Percentiles rank a stretch among this genome's conserved stretches.
Conservation (phyloP, 2,329 filamentous ascomycete species). For the Thermothelomyces thermophilus region DNA sequence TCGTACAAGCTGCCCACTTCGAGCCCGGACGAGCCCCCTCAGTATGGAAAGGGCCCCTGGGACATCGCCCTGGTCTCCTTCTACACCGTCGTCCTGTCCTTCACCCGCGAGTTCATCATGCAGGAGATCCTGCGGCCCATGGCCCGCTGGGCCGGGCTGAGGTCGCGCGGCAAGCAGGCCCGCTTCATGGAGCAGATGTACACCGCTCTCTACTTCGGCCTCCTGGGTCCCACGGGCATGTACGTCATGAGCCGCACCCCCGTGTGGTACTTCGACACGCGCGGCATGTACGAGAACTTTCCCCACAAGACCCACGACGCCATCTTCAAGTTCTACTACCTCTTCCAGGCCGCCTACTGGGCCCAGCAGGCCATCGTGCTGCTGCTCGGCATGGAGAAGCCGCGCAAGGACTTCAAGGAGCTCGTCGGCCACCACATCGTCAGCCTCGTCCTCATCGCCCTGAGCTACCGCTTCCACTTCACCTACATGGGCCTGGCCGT, state of each 20-base stretch:
- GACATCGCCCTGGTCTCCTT: slow-evolving; percentile 84
- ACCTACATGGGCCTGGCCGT: slow-evolving; percentile 90
- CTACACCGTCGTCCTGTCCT: slow-evolving; percentile 83
- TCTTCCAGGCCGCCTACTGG: slow-evolving; percentile 94
- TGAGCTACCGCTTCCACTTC: slow-evolving; percentile 95
- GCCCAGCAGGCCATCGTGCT: slow-evolving; percentile 88
- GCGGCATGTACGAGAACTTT: slow-evolving; percentile 82
- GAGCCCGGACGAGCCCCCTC: slow-evolving; percentile 41
- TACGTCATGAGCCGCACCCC: slow-evolving; percentile 89
- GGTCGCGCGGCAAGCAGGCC: slow-evolving; percentile 67
- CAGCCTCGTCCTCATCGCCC: slow-evolving; percentile 71
- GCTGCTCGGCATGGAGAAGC: slow-evolving; percentile 82
- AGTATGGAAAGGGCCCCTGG: slow-evolving; percentile 84
- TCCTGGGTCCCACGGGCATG: slow-evolving; percentile 76
- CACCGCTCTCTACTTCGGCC: slow-evolving; percentile 80
- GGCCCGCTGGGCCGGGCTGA: slow-evolving; percentile 63
- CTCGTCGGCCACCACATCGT: slow-evolving; percentile 88
- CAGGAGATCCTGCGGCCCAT: slow-evolving; percentile 77
- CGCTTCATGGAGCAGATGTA: slow-evolving; percentile 97
- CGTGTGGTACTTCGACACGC: slow-evolving; percentile 93
- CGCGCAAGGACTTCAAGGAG: slow-evolving; percentile 90
- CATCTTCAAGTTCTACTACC: slow-evolving; percentile 89
- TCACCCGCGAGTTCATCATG: slow-evolving; percentile 95
- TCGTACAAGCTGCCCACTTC: slow-evolving; percentile 67
- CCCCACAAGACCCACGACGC: slow-evolving; percentile 77